A percentile compares a stretch with the other conserved stretches of the same genome.
Evolutionary conservation across 2,329 filamentous ascomycete species (phyloP).

Genomic region (Zymoseptoria crescenta): DNA sequence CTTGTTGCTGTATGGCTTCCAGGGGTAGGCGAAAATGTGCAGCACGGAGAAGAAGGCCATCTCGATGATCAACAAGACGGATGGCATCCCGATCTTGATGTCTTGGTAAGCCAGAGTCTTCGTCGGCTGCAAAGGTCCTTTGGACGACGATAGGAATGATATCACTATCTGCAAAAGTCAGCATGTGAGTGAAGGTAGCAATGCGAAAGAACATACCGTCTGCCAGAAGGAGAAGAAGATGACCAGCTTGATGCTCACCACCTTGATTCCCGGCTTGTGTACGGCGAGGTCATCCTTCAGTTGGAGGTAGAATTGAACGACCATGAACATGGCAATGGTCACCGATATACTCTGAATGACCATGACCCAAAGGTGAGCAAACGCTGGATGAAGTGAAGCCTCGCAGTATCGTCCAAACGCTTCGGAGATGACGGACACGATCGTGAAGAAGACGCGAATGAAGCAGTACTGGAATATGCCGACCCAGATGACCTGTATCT

Average conservation of each 20-base stretch:
- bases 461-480: constrained; percentile 82
- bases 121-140: constrained; percentile 56
- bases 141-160: constrained; percentile 52
- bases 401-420: constrained; percentile 66
- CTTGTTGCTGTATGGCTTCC: constrained; percentile 55
- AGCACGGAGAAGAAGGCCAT: constrained; percentile 75
- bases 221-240: constrained; percentile 94
- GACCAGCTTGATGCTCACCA: constrained; percentile 80
- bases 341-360: constrained; percentile 65
- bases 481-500: constrained; percentile 59
- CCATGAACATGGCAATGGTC: constrained; percentile 77
- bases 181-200: neutral
- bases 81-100: constrained; percentile 72
- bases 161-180: constrained; percentile 43
- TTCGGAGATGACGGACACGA: constrained; percentile 67
- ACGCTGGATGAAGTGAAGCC: constrained; percentile 66
- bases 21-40: constrained; percentile 77
- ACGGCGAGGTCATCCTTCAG: constrained; percentile 59
- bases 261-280: constrained; percentile 69
- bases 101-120: constrained; percentile 61
- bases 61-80: constrained; percentile 69
- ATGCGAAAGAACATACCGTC: constrained; percentile 32
- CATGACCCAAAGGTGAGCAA: constrained; percentile 78
- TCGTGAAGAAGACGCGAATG: constrained; percentile 69
- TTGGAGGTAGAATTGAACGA: constrained; percentile 82